Evolutionary conservation across 176 grass and related monocot species (phyloP), one percentile per base, ranked within the genome.

Genomic region (Triticum monococcum): DNA sequence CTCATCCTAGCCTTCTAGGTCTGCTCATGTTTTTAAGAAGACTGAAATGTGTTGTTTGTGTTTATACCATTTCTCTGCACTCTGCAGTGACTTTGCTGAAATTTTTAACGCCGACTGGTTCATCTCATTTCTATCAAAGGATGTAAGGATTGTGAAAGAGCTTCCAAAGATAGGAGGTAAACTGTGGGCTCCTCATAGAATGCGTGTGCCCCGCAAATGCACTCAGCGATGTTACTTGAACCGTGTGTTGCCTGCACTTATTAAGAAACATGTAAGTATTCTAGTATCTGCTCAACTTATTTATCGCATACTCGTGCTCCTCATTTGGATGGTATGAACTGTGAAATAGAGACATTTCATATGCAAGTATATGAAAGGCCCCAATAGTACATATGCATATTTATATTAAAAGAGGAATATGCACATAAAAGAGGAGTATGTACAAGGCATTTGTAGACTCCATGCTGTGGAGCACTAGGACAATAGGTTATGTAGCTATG

Each of bases 191-290:
- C 96, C 93, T 85, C 91, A 97, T 81, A 92, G 85, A 38, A 92
- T 95, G 96, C 91, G 96, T 77, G 96, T 98, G 33, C 96, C 96
- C 9, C 92, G 96, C 67, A 98, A 95, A 82, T 98, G 93, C 84
- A 95, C 88, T 45, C 86, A 90, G 60, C 88, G 88, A 79, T 98
- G 93, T 88, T 98, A 98, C 75, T 24, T 95, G 90, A 98, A 85
- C 88, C 91, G 91, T 69, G 96, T 98, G 67, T 90, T 98, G 80
- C 96, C 96, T 88, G 91, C 88, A 87, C 89, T 98, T 79, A 64
- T 91, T 80, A 98, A 98, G 86, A 98, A 94, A 80, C 96, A 91
- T 85, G 96, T 98, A 89, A 95, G 95, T 87, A 72, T 48, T 76
- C n/a, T n/a, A n/a, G n/a, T n/a, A 28, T 28, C 1, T 28, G 28